Evolutionary conservation across 163 green algal genomes (phyloP), one percentile per base, ranked within the genome.

Genomic region (Chlamydomonas reinhardtii): DNA sequence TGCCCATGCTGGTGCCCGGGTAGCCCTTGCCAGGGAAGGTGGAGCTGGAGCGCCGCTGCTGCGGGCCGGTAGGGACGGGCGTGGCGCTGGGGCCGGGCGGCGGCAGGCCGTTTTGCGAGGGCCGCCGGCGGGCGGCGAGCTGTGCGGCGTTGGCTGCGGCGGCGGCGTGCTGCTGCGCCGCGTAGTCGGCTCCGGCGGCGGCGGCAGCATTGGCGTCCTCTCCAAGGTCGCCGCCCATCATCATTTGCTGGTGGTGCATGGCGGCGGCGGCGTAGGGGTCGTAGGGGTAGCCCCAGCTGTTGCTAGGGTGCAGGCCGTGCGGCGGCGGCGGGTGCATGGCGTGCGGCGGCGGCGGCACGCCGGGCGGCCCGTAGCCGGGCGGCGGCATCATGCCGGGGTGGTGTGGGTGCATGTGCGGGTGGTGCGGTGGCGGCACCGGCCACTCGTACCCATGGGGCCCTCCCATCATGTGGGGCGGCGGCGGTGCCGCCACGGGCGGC

Each of bases 241-340:
- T 74, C 37, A 61, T 9, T 20, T 76, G 65, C 43, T 84, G 77
- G 77, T 84, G 77, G 65, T 84, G 77, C 77, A 84, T 76, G 66
- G 77, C 77, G 9, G 65, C 65, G 25, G 43, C 64, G 27, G 64
- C 64, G 66, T 76, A 76, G 16, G 65, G 77, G 77, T 84, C 77
- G 77, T 76, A 84, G 19, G 64, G 43, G 66, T 84, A 84, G n/a
- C 24, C 34, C 64, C 65, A 84, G 16, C 29, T n/a, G 14, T 52
- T 48, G 20, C n/a, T 20, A 0, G 35, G 34, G 15, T 19, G 35
- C 15, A 35, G 15, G 48, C 22, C 34, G 34, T 59, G 75, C 2
- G 73, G 32, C 14, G 65, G 77, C 11, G 76, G 76, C 43, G 37
- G 43, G 3, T 4, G 5, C 77, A 84, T 76, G 76, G 19, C n/a